Conservation (phyloP, 2,329 filamentous ascomycete genomes). For the Penicillium thymicola region DNA sequence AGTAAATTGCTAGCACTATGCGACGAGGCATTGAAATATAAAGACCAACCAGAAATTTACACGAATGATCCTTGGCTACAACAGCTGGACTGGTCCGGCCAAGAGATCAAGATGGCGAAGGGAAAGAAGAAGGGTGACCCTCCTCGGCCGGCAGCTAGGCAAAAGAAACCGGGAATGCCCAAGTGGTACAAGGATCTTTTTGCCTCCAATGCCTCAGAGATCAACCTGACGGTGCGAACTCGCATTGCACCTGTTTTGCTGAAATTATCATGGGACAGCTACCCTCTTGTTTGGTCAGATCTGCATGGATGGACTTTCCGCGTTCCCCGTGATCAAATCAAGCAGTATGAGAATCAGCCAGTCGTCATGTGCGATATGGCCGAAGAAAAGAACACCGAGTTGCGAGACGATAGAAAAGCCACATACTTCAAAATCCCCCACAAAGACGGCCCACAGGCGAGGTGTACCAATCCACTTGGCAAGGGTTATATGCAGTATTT, state of each 20-base stretch:
- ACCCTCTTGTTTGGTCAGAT: slow-evolving; percentile 90
- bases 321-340: slow-evolving; percentile 61
- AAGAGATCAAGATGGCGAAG: slow-evolving; percentile 88
- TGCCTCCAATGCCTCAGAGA: slow-evolving; percentile 59
- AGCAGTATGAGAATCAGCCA: slow-evolving; percentile 66
- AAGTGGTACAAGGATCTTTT: slow-evolving; percentile 96
- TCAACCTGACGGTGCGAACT: slow-evolving; percentile 79
- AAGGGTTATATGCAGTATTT: slow-evolving; percentile 91
- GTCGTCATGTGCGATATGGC: slow-evolving; percentile 72
- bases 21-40: slow-evolving; percentile 72
- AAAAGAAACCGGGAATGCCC: slow-evolving; percentile 94
- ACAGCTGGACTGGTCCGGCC: slow-evolving; percentile 93
- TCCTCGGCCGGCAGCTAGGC: slow-evolving; percentile 70
- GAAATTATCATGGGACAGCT: slow-evolving; percentile 80
- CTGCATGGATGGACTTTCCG: slow-evolving; percentile 90
- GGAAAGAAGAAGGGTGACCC: slow-evolving; percentile 82
- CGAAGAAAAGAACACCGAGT: slow-evolving; percentile 64
- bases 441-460: slow-evolving; percentile 83
- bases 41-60: slow-evolving; percentile 66
- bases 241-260: slow-evolving; percentile 82
- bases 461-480: slow-evolving; percentile 83
- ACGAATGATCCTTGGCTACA: slow-evolving; percentile 81
- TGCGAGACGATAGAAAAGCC: slow-evolving; percentile 65
- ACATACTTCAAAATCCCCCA: slow-evolving; percentile 92
- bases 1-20: slow-evolving; percentile 70